Percentiles rank a stretch among this genome's conserved stretches.
These are phyloP conservation scores for Fraxinus nigra DNA, from an alignment of 305 asterid species.

Conservation along the genomic window DNA sequence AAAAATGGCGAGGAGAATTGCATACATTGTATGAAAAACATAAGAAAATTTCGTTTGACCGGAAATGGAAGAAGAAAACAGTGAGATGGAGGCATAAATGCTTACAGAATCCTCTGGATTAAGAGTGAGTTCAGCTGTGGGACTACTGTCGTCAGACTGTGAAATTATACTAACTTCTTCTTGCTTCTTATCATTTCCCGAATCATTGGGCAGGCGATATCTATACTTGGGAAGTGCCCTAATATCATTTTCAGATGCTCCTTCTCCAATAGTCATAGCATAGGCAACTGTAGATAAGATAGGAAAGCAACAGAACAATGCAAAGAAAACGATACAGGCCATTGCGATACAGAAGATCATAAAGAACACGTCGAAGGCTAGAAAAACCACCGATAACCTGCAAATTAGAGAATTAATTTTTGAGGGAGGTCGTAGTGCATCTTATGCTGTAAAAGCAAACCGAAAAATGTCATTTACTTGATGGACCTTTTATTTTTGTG, in stretches of 20 bases:
- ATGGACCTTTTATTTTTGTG: neutral
- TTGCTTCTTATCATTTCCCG: constrained; percentile 31
- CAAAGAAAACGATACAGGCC: constrained; percentile 58
- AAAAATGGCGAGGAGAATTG: neutral
- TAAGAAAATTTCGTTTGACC: neutral
- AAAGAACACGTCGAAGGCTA: constrained; percentile 80
- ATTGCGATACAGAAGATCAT: constrained; percentile 75
- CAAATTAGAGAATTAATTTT: constrained; percentile 23
- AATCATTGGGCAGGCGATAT: constrained; percentile 37
- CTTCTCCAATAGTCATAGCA: constrained; percentile 63
- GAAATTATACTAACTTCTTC: constrained; percentile 26
- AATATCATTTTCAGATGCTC: constrained; percentile 80
- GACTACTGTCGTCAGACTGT: constrained; percentile 24
- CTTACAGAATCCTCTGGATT: constrained; percentile 77
- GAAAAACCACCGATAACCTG: constrained; percentile 76
- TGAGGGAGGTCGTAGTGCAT: neutral
- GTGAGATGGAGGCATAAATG: constrained; percentile 10
- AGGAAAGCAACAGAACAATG: constrained; percentile 74
- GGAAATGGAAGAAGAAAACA: neutral
- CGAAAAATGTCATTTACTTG: neutral
- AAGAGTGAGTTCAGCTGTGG: constrained; percentile 49
- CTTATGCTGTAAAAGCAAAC: neutral
- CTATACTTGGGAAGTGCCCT: constrained; percentile 63
- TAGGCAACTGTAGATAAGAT: constrained; percentile 67
- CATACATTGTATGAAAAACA: neutral